Conservation (phyloP, 257 asterid genomes). For the Salvia hispanica region DNA sequence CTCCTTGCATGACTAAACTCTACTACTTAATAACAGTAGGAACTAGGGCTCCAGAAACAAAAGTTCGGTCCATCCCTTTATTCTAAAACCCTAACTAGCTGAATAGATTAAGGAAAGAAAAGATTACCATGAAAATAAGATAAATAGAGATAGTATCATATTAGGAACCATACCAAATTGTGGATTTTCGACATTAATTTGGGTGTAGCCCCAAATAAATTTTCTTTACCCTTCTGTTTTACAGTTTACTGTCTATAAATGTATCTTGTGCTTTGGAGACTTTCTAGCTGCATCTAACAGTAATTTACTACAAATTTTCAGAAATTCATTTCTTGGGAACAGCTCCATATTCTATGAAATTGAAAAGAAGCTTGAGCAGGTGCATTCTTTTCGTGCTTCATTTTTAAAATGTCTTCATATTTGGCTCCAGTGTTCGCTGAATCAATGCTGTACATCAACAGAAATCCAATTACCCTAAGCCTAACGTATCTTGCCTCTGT, state of each 20-base stretch:
- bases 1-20: too few species aligned
- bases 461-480: not conserved
- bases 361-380: slow-evolving; percentile 80
- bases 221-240: slow-evolving; percentile 4
- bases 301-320: slow-evolving; percentile 37
- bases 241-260: not conserved
- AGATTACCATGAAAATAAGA: too few species aligned
- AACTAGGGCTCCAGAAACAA: too few species aligned
- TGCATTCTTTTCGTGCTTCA: slow-evolving; percentile 35
- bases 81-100: too few species aligned
- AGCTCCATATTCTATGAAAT: slow-evolving; percentile 69
- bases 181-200: not conserved
- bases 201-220: not conserved
- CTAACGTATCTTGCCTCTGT: slow-evolving; percentile 1
- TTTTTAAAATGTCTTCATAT: not conserved
- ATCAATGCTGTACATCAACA: not conserved
- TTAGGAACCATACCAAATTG: not conserved
- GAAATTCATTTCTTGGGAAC: slow-evolving; percentile 84
- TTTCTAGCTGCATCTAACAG: not conserved
- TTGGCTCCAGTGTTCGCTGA: not conserved
- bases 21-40: too few species aligned
- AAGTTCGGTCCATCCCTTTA: too few species aligned
- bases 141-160: too few species aligned
- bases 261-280: not conserved
- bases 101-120: too few species aligned